phyloP scores from a whole-genome alignment of 2,329 filamentous ascomycete genomes.

The Aspergillus glaucus region DNA sequence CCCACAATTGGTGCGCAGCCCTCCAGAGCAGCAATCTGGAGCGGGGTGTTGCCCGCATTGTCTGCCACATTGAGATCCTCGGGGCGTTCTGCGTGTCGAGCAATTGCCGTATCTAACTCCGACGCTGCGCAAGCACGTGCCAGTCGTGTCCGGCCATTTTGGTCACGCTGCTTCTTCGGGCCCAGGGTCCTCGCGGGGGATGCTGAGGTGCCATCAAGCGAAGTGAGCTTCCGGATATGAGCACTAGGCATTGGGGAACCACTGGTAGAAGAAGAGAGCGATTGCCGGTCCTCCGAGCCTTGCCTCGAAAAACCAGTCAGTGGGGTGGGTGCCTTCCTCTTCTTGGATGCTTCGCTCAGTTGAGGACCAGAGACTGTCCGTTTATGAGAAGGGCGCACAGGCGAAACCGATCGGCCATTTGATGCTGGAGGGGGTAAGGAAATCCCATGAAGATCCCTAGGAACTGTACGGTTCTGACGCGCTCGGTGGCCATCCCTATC shows the following conservation, averaged over 20 bases:
- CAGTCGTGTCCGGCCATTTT: conserved; percentile 82
- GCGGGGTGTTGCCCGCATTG: conserved; percentile 90
- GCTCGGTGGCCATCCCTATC: conserved; percentile 23
- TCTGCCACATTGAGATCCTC: conserved; percentile 86
- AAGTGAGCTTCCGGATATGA: conserved; percentile 36
- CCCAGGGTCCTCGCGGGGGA: conserved; percentile 59
- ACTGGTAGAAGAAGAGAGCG: conserved; percentile 39
- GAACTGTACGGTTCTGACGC: conserved; percentile 13
- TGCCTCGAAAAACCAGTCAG: conserved; percentile 38
- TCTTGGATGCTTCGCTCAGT: conserved; percentile 16
- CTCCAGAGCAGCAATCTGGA: conserved; percentile 87
- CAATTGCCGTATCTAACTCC: conserved; percentile 71
- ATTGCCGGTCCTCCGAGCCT: conserved; percentile 41
- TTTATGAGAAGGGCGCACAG: conserved; percentile 30
- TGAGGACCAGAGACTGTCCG: conserved; percentile 32
- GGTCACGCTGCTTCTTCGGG: conserved; percentile 83
- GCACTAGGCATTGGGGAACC: conserved; percentile 38
- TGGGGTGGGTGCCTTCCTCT: conserved; percentile 37
- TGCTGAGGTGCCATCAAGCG: conserved; percentile 43
- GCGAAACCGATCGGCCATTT: conserved; percentile 31
- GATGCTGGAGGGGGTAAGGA: conserved; percentile 23
- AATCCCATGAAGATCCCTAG: conserved; percentile 20
- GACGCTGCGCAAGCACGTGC: conserved; percentile 86
- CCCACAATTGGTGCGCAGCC: conserved; percentile 82
- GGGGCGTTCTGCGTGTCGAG: conserved; percentile 68